Base-by-base conservation (phyloP, 2,329 filamentous ascomycete species). In the Fusarium bactridioides region DNA sequence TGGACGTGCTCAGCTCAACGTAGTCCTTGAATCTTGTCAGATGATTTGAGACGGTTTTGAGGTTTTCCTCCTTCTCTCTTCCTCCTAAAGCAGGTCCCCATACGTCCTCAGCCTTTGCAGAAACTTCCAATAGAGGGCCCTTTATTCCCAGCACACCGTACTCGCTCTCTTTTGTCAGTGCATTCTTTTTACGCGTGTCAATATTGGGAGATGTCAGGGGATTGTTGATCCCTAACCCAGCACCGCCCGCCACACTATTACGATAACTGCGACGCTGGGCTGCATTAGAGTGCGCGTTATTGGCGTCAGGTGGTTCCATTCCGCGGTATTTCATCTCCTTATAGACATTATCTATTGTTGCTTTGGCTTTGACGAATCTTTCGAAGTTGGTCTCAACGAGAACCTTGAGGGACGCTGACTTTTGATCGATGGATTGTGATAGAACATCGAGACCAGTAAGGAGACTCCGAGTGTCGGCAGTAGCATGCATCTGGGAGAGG, bases 341-440 rank as follows among this genome's bases (percentile, higher is more conserved):
- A 83, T 99, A 99, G 58, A 99, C 96, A 83, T 97, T 97, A 83
- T 99, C 96, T 78, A 99, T 98, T 12, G 95, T 98, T 23, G 95
- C 94, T 82, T 99, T 99, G 47, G 96, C 96, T 71, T 94, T 92
- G 62, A 99, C 96, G 84, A 99, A 99, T 74, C 95, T 92, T 82
- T 99, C 97, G 79, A 99, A 99, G 81, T 99, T 99, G 72, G 94
- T 95, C 82, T 99, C 96, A 29, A 99, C 96, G 23, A 99, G 88
- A 16, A 97, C 93, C 80, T 99, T 99, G 69, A 99, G 88, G 8
- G 95, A 98, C 0, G 95, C 96, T 0, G 95, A 98, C 82, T 99
- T 99, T 83, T 98, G 94, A 78, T 98, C 96, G 78, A 99, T 99
- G 2, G 95, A 98, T 69, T 90, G 89, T 23, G 94, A 96, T 25